Percentiles rank a stretch among this genome's conserved stretches.
phyloP scores from a whole-genome alignment of 2,329 filamentous ascomycete species.

The Basipetospora chlamydospora region DNA sequence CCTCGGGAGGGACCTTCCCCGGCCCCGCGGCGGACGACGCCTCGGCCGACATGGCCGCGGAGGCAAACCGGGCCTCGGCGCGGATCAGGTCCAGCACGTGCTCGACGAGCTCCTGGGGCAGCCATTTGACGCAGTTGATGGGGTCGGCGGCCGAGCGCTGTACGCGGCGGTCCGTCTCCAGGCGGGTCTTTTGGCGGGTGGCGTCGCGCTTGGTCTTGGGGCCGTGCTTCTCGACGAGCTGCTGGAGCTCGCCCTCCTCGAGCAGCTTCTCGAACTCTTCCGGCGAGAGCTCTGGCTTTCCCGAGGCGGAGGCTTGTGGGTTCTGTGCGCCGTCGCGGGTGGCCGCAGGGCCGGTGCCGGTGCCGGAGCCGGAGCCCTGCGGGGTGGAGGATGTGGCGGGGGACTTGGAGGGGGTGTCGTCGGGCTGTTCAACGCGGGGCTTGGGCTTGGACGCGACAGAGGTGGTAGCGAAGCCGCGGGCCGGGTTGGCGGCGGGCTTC shows the following conservation, averaged over 20 bases:
- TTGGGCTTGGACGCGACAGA: constrained; percentile 73
- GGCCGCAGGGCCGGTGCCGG: constrained; percentile 7
- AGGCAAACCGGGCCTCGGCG: constrained; percentile 42
- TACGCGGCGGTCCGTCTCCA: constrained; percentile 75
- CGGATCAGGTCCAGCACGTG: constrained; percentile 61
- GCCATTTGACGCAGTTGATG: constrained; percentile 62
- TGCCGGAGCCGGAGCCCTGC: constrained; percentile 8
- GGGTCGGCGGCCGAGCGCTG: constrained; percentile 65
- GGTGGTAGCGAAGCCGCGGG: constrained; percentile 84
- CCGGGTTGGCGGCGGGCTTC: constrained; percentile 76
- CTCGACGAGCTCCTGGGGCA: constrained; percentile 65
- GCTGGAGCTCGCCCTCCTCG: constrained; percentile 78
- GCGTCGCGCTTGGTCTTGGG: constrained; percentile 68
- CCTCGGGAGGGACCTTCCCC: constrained; percentile 50
- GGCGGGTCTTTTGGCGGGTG: constrained; percentile 56
- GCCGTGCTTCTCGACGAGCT: constrained; percentile 72
- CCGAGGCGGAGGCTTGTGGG: no score
- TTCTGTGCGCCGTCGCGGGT: constrained; percentile 9
- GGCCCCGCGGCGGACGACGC: constrained; percentile 8
- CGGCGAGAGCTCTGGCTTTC: constrained; percentile 45
- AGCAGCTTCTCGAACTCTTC: constrained; percentile 85
- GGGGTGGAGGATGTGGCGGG: constrained; percentile 9
- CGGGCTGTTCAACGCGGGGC: constrained; percentile 45
- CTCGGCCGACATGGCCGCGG: constrained; percentile 25
- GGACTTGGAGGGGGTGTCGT: constrained; percentile 16